These are phyloP conservation scores for Nakazawaea populi DNA, from an alignment of 805 yeast species.

Conservation along the genomic window DNA sequence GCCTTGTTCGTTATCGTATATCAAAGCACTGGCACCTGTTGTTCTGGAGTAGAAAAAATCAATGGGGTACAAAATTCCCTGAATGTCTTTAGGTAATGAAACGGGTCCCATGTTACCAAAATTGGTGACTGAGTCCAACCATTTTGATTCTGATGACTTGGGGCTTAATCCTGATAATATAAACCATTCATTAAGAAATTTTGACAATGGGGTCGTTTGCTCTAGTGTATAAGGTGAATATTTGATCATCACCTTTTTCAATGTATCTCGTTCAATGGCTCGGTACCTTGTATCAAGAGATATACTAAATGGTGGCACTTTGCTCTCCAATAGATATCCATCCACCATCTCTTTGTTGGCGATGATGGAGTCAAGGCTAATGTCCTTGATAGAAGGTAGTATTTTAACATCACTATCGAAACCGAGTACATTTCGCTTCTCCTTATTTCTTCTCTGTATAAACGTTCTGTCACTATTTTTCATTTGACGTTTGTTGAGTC, in stretches of 20 bases:
- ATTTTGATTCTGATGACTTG: background rate
- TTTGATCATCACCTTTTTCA: conserved; percentile 5
- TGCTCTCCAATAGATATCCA: conserved; percentile 3
- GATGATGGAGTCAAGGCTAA: conserved; percentile 3
- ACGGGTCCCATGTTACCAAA: background rate
- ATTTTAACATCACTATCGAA: background rate
- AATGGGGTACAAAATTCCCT: conserved; percentile 6
- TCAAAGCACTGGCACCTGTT: conserved; percentile 4
- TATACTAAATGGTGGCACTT: conserved; percentile 1
- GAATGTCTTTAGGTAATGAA: conserved; percentile 2
- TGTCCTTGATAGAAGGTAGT: conserved; percentile 2
- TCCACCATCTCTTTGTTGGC: conserved; percentile 8
- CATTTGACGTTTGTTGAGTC: background rate
- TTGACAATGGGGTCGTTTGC: conserved; percentile 2
- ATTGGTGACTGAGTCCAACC: conserved; percentile 2
- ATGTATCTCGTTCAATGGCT: background rate
- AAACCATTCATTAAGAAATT: conserved; percentile 9
- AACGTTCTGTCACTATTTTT: background rate
- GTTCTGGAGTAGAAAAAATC: conserved; percentile 1
- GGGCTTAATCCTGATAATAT: conserved; percentile 5
- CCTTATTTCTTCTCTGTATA: background rate
- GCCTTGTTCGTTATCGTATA: conserved; percentile 1
- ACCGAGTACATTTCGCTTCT: background rate
- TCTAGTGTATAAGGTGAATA: conserved; percentile 3
- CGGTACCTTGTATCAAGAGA: conserved; percentile 4